These are phyloP conservation scores for Trichoderma koningiopsis DNA, from an alignment of 2,329 filamentous ascomycete species.

Conservation along the genomic window DNA sequence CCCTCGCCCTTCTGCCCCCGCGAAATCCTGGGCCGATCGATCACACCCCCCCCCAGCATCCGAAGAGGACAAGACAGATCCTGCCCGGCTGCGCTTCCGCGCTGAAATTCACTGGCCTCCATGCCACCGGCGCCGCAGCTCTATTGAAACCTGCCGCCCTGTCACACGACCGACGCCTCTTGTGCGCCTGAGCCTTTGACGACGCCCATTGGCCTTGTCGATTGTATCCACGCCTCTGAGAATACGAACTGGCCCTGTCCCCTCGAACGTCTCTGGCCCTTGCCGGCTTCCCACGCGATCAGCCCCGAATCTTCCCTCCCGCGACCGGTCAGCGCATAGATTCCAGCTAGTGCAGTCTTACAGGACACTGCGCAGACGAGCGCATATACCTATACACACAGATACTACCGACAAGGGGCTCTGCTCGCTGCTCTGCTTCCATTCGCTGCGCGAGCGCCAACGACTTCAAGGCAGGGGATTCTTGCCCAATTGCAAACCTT, in stretches of 20 bases:
- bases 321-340: conserved; percentile 1
- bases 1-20: neutral
- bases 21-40: conserved; percentile 19
- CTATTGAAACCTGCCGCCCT: conserved; percentile 33
- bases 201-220: conserved; percentile 33
- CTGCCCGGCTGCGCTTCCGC: conserved; percentile 27
- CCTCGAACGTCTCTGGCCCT: conserved; percentile 33
- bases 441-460: neutral
- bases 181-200: conserved; percentile 26
- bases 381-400: neutral
- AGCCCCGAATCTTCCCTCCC: conserved; percentile 30
- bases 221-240: conserved; percentile 27
- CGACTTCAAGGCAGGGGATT: neutral
- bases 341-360: neutral
- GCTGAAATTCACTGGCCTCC: conserved; percentile 29
- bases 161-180: conserved; percentile 33
- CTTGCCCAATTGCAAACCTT: conserved; percentile 6
- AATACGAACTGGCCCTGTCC: conserved; percentile 37
- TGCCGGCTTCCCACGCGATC: conserved; percentile 33
- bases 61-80: conserved; percentile 11
- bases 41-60: conserved; percentile 21
- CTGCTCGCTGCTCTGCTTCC: neutral
- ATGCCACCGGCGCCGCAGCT: conserved; percentile 29
- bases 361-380: neutral
- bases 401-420: neutral